Conservation (phyloP, 1,284 basidiomycete species). For the Ganoderma multipileum region DNA sequence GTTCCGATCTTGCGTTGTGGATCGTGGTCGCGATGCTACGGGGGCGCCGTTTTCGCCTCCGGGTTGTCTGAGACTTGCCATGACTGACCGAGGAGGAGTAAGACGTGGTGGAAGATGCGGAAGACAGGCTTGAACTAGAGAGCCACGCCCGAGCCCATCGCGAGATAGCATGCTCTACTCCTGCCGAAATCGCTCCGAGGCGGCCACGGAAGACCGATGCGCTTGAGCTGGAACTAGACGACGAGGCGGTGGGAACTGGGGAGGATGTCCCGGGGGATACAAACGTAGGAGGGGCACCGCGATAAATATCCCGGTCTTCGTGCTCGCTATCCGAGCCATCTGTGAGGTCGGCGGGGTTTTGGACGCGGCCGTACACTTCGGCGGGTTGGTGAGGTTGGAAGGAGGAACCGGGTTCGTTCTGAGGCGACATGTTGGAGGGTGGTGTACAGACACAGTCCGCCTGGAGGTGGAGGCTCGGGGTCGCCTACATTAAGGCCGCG, state of each 20-base stretch:
- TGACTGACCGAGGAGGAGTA: slow-evolving; percentile 42
- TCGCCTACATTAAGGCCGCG: slow-evolving; percentile 26
- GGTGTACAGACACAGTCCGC: slow-evolving; percentile 4
- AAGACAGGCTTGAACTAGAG: slow-evolving; percentile 51
- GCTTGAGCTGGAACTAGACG: slow-evolving; percentile 42
- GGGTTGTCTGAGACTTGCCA: slow-evolving; percentile 47
- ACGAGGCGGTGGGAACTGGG: slow-evolving; percentile 40
- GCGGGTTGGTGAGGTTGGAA: slow-evolving; percentile 23
- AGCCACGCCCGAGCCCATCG: slow-evolving; percentile 54
- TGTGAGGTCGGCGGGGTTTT: slow-evolving; percentile 23
- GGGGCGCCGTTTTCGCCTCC: slow-evolving; percentile 49
- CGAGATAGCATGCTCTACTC: slow-evolving; percentile 54
- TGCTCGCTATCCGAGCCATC: slow-evolving; percentile 39
- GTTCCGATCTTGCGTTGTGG: slow-evolving; percentile 59
- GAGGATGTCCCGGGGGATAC: slow-evolving; percentile 40
- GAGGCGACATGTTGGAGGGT: slow-evolving; percentile 21
- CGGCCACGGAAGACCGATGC: slow-evolving; percentile 44
- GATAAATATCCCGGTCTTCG: slow-evolving; percentile 62
- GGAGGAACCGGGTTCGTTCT: slow-evolving; percentile 23
- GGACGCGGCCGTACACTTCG: slow-evolving; percentile 32
- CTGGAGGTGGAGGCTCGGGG: slow-evolving; percentile 1
- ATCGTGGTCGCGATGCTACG: slow-evolving; percentile 52
- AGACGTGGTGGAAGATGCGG: slow-evolving; percentile 51
- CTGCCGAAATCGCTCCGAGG: slow-evolving; percentile 48
- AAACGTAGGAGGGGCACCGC: slow-evolving; percentile 52